A percentile compares a stretch with the other conserved stretches of the same genome.
Evolutionary conservation across 768 basidiomycete species (phyloP).

Genomic region (Epithele typhae): DNA sequence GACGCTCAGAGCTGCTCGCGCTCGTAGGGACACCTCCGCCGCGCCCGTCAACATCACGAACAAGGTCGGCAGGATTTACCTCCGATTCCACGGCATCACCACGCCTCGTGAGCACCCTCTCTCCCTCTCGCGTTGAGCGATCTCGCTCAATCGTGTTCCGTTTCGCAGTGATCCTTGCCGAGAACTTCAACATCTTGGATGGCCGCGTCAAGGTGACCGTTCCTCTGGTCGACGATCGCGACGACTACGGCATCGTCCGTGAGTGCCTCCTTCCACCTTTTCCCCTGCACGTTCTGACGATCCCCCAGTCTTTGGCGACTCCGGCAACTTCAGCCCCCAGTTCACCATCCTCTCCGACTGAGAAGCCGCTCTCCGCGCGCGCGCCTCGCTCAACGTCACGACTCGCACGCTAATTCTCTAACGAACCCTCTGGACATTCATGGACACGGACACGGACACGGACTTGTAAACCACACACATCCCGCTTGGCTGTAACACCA

Average conservation of each 20-base stretch:
- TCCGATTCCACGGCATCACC: constrained; percentile 21
- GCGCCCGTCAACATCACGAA: constrained; percentile 37
- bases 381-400: too few species aligned
- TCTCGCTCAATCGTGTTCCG: neutral
- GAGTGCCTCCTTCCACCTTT: constrained; percentile 16
- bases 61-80: constrained; percentile 6
- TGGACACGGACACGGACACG: too few species aligned
- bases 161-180: constrained; percentile 25
- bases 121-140: neutral
- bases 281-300: neutral
- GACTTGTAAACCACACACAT: too few species aligned
- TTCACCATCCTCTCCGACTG: constrained; percentile 28
- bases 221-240: constrained; percentile 28
- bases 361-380: too few species aligned
- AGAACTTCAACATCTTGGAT: constrained; percentile 29
- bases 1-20: neutral
- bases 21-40: constrained; percentile 25
- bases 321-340: constrained; percentile 36
- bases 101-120: constrained; percentile 20
- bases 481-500: too few species aligned
- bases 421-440: too few species aligned
- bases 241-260: constrained; percentile 35
- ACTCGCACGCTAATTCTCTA: too few species aligned
- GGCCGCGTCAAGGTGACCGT: constrained; percentile 32
- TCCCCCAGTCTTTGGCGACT: constrained; percentile 41